Evolutionary conservation across 768 basidiomycete genomes (phyloP).

Genomic region (Mycena leptocephala): DNA sequence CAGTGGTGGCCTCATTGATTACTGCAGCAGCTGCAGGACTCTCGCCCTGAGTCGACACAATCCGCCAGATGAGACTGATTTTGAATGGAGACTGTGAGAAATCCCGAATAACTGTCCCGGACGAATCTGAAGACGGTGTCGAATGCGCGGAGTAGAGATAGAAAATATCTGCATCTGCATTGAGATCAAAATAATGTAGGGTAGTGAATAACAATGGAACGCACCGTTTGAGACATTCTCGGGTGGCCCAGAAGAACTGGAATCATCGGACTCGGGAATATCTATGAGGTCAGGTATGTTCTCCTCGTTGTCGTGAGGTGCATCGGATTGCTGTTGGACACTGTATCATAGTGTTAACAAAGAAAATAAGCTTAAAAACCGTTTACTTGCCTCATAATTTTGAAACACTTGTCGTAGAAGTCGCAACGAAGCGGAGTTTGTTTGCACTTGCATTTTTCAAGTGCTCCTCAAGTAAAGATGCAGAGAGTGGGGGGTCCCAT

Average conservation of each 20-base stretch:
- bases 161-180: not conserved
- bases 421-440: too few species aligned
- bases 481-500: too few species aligned
- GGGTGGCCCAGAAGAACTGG: not conserved
- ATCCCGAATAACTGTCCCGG: not conserved
- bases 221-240: not conserved
- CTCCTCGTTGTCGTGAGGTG: not conserved
- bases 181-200: not conserved
- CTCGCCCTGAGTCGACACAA: not conserved
- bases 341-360: too few species aligned
- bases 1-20: not conserved
- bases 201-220: not conserved
- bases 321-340: not conserved
- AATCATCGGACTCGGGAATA: not conserved
- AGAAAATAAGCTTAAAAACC: too few species aligned
- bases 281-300: not conserved
- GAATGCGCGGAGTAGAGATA: not conserved
- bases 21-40: not conserved
- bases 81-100: not conserved
- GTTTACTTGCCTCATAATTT: too few species aligned
- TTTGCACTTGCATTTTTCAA: too few species aligned
- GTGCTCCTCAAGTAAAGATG: too few species aligned
- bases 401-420: too few species aligned
- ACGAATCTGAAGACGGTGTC: not conserved
- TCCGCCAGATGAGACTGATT: not conserved